Evolutionary conservation across 73 alveolate genomes (phyloP), one percentile per base, ranked within the genome.

Genomic region (Paramecium sonneborni): DNA sequence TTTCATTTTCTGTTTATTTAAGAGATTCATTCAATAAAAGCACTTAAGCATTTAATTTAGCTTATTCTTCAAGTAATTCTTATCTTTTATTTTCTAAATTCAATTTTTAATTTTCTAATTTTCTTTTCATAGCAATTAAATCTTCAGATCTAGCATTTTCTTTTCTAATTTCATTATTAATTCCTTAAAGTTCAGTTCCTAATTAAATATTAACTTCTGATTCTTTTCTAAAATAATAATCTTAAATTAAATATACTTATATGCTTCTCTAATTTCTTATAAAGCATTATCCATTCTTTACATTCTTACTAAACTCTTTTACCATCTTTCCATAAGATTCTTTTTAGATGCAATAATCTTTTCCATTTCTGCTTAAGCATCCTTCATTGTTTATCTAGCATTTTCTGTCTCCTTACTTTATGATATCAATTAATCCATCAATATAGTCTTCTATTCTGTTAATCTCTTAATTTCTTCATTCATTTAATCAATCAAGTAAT

Each of bases 131-230:
- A 48, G 95, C 97, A 69, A 96, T 97, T 34, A 97, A 97, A 76
- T 97, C 95, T 92, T 98, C 99, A 24, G 97, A 96, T 87, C 92
- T 98, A 58, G 95, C 95, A 57, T 92, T 93, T 68, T 97, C 99
- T 39, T 97, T 97, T n/a, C 95, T 95, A 11, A 93, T 93, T 92
- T 95, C 98, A 41, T 94, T 87, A 46, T 95, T 93, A 1, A 92
- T 95, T 15, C 98, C 98, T 28, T 88, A 38, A 41, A 88, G 26
- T 70, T 88, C 94, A 11, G 94, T 88, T 70, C 94, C 93, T 76
- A 76, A 92, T 92, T 82, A 79, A 18, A 76, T 84, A 44, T 92
- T 93, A 39, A 76, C 58, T 57, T 91, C 96, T 70, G 93, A 91
- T 96, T 97, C 46, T 92, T 69, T 72, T 94, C 97, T 37, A 92